Base-by-base conservation (phyloP, 176 grass and related monocot species). In the Areca catechu region DNA sequence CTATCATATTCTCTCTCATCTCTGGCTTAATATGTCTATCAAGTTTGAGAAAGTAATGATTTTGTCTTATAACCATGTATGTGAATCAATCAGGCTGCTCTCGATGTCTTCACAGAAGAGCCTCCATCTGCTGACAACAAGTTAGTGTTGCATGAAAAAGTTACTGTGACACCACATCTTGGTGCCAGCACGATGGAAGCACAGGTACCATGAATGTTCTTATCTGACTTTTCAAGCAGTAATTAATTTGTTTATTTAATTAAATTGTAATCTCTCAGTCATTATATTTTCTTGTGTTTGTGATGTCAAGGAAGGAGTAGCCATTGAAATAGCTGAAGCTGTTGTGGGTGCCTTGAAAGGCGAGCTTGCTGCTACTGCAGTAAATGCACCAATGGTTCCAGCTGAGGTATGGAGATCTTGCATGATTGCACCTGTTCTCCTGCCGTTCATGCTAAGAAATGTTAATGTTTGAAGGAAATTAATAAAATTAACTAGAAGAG, bases 251-350 rank as follows among this genome's bases (percentile, higher is more conserved):
- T 43, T 43, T 43, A 43, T 43, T 14, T 10, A 43, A 30, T 43
- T 14, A 43, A 43, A 43, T 43, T 14, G 34, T 43, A 14, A 43
- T 43, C 9, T 14, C 53, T 15, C 49, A 58, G 37, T 21, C 17
- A 48, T 29, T 15, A 49, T 43, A 10, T 52, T 28, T 10, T 43
- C 34, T 43, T 12, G 34, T 43, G 34, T 2, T 50, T 57, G 51
- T 27, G 30, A 56, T 84, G 7, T 17, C 51, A 20, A 95, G 89
- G 89, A 95, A 85, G 89, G 84, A 74, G 89, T 95, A 48, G 89
- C 89, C 49, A 88, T 95, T 61, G 89, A 95, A 81, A 88, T 95
- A 52, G 89, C 89, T 52, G 89, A 95, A 95, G 89, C 89, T 70
- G 89, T 95, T 50, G 83, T 87, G 75, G 89, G 89, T 75, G 89